A percentile compares a stretch with the other conserved stretches of the same genome.
phyloP scores from a whole-genome alignment of 306 rosid genomes.

The Citrullus mucosospermus region DNA sequence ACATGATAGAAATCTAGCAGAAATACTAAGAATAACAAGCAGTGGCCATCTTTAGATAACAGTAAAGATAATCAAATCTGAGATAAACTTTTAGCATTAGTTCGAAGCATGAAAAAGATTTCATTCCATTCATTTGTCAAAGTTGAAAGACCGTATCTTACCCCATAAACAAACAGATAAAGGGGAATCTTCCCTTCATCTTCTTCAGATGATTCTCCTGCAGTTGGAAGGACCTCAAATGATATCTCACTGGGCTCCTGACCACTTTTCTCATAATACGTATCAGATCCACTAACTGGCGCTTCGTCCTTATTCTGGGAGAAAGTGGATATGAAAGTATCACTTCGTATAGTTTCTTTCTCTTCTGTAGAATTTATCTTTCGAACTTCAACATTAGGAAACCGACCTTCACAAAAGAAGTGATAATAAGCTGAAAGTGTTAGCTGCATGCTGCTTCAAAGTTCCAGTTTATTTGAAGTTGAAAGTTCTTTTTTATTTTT shows the following conservation, averaged over 20 bases:
- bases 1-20: neutral
- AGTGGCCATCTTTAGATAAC: neutral
- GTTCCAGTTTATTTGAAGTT: neutral
- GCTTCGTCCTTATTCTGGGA: conserved; percentile 27
- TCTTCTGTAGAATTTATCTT: conserved; percentile 42
- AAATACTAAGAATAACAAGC: neutral
- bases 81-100: neutral
- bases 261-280: conserved; percentile 21
- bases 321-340: conserved; percentile 17
- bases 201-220: conserved; percentile 32
- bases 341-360: conserved; percentile 28
- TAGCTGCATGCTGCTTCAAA: neutral
- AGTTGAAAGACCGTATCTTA: conserved; percentile 26
- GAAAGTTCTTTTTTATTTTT: too few species aligned
- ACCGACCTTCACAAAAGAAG: conserved; percentile 43
- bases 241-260: conserved; percentile 16
- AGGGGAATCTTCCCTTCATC: conserved; percentile 24
- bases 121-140: neutral
- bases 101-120: neutral
- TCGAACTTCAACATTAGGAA: conserved; percentile 70
- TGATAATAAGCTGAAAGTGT: conserved; percentile 6
- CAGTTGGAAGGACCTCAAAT: conserved; percentile 27
- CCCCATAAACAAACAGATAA: conserved; percentile 79
- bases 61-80: neutral
- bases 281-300: conserved; percentile 24